These are phyloP conservation scores for Pseudogymnoascus sp. DNA, from an alignment of 2,329 filamentous ascomycete species.

Conservation along the genomic window DNA sequence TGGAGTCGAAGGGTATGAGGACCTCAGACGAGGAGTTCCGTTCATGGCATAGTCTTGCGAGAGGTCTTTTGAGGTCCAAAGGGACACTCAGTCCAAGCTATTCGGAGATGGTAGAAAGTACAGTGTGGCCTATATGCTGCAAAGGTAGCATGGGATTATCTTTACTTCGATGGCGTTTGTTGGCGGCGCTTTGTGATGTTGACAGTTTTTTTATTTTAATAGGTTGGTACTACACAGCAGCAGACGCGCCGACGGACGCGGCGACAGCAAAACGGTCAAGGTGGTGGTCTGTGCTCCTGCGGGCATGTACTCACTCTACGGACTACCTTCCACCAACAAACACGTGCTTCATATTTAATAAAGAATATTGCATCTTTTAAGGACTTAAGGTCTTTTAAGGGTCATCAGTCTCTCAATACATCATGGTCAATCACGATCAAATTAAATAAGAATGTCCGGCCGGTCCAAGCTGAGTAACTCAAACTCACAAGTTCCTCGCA, in stretches of 20 bases:
- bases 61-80: neutral
- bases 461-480: conserved; percentile 3
- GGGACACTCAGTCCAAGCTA: conserved; percentile 7
- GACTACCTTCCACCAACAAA: neutral
- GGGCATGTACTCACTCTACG: neutral
- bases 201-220: conserved; percentile 1
- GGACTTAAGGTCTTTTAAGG: neutral
- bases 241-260: conserved; percentile 5
- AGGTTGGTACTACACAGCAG: neutral
- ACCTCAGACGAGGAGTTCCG: conserved; percentile 73
- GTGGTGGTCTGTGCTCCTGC: neutral
- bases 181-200: conserved; percentile 6
- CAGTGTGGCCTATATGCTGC: neutral
- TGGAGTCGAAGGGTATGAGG: conserved; percentile 74
- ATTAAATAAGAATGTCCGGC: neutral
- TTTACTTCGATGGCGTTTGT: conserved; percentile 1
- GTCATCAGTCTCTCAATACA: neutral
- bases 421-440: neutral
- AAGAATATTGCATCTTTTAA: neutral
- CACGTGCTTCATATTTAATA: conserved; percentile 2
- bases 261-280: neutral
- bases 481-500: neutral
- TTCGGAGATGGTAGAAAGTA: neutral
- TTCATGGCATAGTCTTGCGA: conserved; percentile 51
- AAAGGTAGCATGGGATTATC: neutral